Conservation (phyloP, 441 rosid genomes). For the Iberis amara region DNA sequence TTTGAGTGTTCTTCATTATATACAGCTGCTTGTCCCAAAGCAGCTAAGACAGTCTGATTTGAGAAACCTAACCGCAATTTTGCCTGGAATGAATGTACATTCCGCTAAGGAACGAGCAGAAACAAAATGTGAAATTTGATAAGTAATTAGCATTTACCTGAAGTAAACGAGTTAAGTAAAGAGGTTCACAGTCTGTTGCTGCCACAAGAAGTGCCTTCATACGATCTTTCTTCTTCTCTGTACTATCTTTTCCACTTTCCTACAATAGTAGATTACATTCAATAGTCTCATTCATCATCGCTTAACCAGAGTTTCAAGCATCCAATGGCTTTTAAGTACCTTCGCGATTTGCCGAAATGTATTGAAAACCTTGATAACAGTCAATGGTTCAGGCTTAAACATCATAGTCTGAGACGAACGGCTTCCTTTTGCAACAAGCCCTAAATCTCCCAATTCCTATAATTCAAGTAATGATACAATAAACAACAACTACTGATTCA, state of each 20-base stretch:
- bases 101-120: constrained; percentile 1
- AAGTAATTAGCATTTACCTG: constrained; percentile 69
- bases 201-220: constrained; percentile 93
- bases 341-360: constrained; percentile 76
- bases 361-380: constrained; percentile 67
- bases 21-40: constrained; percentile 88
- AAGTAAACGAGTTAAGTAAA: constrained; percentile 76
- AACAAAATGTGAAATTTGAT: constrained; percentile 7
- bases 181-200: constrained; percentile 90
- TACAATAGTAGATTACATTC: constrained; percentile 30
- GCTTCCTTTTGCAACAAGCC: constrained; percentile 90
- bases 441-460: constrained; percentile 81
- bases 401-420: constrained; percentile 84
- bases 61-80: constrained; percentile 75
- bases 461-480: background rate
- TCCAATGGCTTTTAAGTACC: constrained; percentile 34
- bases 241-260: constrained; percentile 94
- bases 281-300: constrained; percentile 7
- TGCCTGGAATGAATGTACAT: constrained; percentile 40
- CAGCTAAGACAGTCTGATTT: constrained; percentile 82
- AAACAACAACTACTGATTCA: background rate
- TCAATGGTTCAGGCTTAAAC: constrained; percentile 78
- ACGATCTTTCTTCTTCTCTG: constrained; percentile 81
- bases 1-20: constrained; percentile 59
- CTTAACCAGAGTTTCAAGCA: background rate